Conservation (phyloP, 805 yeast genomes). For the Metschnikowia matae region DNA sequence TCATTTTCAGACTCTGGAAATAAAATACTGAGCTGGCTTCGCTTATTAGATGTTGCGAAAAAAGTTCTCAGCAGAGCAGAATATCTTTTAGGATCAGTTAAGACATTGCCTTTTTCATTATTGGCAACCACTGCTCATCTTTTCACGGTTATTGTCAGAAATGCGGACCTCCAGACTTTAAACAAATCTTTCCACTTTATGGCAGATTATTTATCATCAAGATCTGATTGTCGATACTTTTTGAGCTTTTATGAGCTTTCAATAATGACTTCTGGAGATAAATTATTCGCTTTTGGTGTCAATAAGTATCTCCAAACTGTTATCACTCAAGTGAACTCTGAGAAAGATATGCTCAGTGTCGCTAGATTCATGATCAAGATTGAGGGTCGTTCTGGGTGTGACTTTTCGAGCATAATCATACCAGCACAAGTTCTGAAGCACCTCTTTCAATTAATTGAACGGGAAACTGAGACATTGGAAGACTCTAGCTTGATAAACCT, state of each 20-base stretch:
- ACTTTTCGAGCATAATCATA: background rate
- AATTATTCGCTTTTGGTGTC: slow-evolving; percentile 42
- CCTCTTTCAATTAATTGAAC: background rate
- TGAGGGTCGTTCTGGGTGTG: background rate
- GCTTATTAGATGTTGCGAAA: slow-evolving; percentile 20
- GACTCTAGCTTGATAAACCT: background rate
- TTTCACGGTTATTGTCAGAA: slow-evolving; percentile 50
- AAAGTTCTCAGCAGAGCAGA: slow-evolving; percentile 19
- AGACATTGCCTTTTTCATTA: slow-evolving; percentile 1
- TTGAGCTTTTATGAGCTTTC: slow-evolving; percentile 47
- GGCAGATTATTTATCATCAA: slow-evolving; percentile 34
- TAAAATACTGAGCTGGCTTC: slow-evolving; percentile 53
- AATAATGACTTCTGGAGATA: slow-evolving; percentile 40
- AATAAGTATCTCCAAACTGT: slow-evolving; percentile 45
- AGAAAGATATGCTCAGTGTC: slow-evolving; percentile 6
- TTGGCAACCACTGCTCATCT: slow-evolving; percentile 39
- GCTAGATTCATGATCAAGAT: background rate
- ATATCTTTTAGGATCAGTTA: slow-evolving; percentile 3
- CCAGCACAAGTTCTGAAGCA: background rate
- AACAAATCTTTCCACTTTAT: slow-evolving; percentile 45
- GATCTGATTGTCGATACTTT: slow-evolving; percentile 35
- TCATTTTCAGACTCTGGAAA: slow-evolving; percentile 69
- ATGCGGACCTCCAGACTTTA: slow-evolving; percentile 46
- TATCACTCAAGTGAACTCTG: slow-evolving; percentile 29
- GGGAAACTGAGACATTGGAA: background rate